Conservation (phyloP, 345 rosid species). For the Garcia nutans region DNA sequence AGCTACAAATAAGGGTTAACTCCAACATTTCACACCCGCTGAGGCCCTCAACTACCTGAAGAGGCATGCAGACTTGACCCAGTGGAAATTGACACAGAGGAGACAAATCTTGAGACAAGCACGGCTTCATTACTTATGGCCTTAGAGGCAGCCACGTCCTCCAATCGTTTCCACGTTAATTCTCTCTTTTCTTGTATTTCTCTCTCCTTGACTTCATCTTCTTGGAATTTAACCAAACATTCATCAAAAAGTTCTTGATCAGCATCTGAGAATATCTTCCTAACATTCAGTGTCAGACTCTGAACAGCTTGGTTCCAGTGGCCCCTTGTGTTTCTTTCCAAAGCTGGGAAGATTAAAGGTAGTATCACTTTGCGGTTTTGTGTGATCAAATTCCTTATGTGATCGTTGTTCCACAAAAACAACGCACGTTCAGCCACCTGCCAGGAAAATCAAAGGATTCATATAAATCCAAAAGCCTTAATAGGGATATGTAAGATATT, state of each 20-base stretch:
- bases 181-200: conserved; percentile 50
- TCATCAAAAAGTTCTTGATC: conserved; percentile 66
- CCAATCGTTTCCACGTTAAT: conserved; percentile 61
- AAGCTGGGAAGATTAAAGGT: conserved; percentile 52
- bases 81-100: conserved; percentile 45
- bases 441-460: conserved; percentile 7
- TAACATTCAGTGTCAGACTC: conserved; percentile 51
- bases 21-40: conserved; percentile 5
- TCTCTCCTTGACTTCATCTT: conserved; percentile 47
- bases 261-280: conserved; percentile 52
- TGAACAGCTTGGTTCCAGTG: conserved; percentile 67
- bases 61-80: conserved; percentile 40
- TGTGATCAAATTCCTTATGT: conserved; percentile 48
- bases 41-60: conserved; percentile 36
- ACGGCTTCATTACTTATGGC: conserved; percentile 55
- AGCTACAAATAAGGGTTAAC: conserved; percentile 6
- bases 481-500: not conserved
- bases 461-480: not conserved
- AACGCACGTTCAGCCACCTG: conserved; percentile 70
- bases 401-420: conserved; percentile 68
- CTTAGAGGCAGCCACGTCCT: conserved; percentile 61
- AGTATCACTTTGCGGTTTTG: conserved; percentile 49
- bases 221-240: conserved; percentile 56
- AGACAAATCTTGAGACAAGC: conserved; percentile 47
- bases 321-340: conserved; percentile 53